Evolutionary conservation across 306 rosid species (phyloP).

Genomic region (Macrotyloma uniflorum): DNA sequence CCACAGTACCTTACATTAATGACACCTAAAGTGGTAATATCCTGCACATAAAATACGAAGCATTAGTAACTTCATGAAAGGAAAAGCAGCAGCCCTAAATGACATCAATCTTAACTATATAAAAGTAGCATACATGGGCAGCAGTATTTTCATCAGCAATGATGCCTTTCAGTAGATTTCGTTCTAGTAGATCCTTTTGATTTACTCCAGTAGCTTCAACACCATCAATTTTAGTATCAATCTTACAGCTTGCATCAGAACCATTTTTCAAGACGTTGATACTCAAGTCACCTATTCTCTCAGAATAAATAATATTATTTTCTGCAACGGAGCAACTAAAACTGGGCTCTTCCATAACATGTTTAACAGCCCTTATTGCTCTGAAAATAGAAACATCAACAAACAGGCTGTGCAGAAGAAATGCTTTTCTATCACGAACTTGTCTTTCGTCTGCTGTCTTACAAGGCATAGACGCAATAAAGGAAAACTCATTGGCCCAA

Average conservation of each 20-base stretch:
- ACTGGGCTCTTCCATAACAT: slow-evolving; percentile 54
- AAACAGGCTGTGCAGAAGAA: slow-evolving; percentile 91
- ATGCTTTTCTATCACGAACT: slow-evolving; percentile 90
- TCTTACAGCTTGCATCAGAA: slow-evolving; percentile 77
- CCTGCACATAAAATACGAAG: slow-evolving; percentile 62
- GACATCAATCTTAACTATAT: slow-evolving; percentile 30
- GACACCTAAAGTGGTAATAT: slow-evolving; percentile 78
- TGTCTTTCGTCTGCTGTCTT: slow-evolving; percentile 93
- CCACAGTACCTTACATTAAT: slow-evolving; percentile 87
- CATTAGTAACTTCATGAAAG: slow-evolving; percentile 28
- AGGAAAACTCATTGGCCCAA: slow-evolving; percentile 88
- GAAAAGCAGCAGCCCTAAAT: slow-evolving; percentile 32
- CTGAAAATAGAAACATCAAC: slow-evolving; percentile 87
- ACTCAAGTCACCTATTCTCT: slow-evolving; percentile 80
- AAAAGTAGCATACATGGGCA: slow-evolving; percentile 78
- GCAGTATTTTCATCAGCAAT: slow-evolving; percentile 99
- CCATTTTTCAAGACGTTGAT: slow-evolving; percentile 74
- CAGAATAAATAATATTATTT: slow-evolving; percentile 51
- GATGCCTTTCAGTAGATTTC: slow-evolving; percentile 92
- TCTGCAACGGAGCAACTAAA: slow-evolving; percentile 46
- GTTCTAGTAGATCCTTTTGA: slow-evolving; percentile 63
- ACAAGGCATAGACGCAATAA: slow-evolving; percentile 88
- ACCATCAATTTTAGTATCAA: slow-evolving; percentile 94
- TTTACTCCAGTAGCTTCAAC: slow-evolving; percentile 71
- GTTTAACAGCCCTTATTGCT: slow-evolving; percentile 71